Evolutionary conservation across 495 filamentous ascomycete species (phyloP), one percentile per base, ranked within the genome.

Genomic region (Cercophora newfieldiana): DNA sequence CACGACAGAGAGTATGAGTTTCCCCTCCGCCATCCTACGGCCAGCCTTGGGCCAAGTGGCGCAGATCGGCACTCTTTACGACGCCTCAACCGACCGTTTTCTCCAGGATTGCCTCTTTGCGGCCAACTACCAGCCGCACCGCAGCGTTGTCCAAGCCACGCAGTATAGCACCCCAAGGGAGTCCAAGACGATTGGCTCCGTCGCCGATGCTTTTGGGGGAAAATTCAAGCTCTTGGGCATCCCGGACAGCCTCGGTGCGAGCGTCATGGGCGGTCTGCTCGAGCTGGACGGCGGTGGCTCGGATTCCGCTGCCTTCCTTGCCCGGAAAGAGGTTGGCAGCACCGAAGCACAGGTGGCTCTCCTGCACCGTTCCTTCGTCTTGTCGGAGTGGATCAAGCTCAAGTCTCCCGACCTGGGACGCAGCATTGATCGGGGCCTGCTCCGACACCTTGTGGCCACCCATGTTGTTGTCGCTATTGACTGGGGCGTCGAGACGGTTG

Each of bases 241-340:
- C n/a, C 8, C 29, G 5, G 18, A 24, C 18, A 56, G 61, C 10
- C 44, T 66, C 1, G 48, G 57, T 0, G 55, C 57, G 6, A 66
- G 64, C 64, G 54, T 66, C n/a, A 12, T 61, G 6, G 18, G 21
- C 18, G 49, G 64, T 3, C n/a, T 66, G 28, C 7, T 48, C 19
- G 28, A 24, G 5, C 4, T 44, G 0, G 28, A 28, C 19, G 37
- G 12, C 12, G 12, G 4, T 2, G 37, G 37, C 10, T 44, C 4
- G 2, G 37, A 55, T 6, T 24, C 12, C 33, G 63, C 24, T 14
- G 10, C 24, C 37, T 59, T 7, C 16, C 25, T 59, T 2, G 12
- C 25, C 26, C n/a, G 16, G 8, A 12, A 1, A 10, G 16, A 25
- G 5, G n/a, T 25, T 16, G 31, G n/a, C 7, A 26, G 31, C 31